Conservation (phyloP, 352 stramenopile genomes). For the Pythium apleroticum region DNA sequence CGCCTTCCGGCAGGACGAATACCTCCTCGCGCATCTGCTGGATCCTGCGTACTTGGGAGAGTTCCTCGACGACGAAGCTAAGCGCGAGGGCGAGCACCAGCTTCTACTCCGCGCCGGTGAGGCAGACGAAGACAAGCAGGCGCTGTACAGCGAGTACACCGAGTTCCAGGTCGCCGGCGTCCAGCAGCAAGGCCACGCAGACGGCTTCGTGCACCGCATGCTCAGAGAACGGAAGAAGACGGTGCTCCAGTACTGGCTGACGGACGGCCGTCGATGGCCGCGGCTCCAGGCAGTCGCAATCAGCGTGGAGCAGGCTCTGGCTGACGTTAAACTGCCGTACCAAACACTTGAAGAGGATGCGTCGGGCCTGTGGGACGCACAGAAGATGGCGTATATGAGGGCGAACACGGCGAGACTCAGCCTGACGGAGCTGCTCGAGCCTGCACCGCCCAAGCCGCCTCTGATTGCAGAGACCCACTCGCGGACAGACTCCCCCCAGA, state of each 20-base stretch:
- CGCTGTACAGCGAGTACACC: slow-evolving; percentile 46
- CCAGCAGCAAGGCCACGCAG: slow-evolving; percentile 34
- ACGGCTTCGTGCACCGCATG: slow-evolving; percentile 40
- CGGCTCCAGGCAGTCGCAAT: slow-evolving; percentile 39
- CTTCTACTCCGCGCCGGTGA: slow-evolving; percentile 21
- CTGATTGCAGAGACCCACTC: background rate
- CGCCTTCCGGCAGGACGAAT: slow-evolving; percentile 19
- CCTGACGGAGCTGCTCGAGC: background rate
- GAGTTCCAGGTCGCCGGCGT: slow-evolving; percentile 40
- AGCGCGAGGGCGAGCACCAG: slow-evolving; percentile 34
- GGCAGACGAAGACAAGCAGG: slow-evolving; percentile 33
- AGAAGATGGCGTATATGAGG: background rate
- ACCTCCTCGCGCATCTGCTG: slow-evolving; percentile 39
- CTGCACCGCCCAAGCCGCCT: background rate
- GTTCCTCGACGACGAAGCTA: slow-evolving; percentile 33
- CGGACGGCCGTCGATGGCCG: slow-evolving; percentile 50
- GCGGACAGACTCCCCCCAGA: no score
- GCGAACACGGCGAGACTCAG: background rate
- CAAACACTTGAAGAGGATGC: background rate
- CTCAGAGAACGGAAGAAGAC: slow-evolving; percentile 54
- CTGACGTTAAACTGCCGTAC: background rate
- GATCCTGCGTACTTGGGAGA: slow-evolving; percentile 47
- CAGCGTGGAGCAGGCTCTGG: slow-evolving; percentile 6
- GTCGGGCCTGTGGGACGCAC: background rate
- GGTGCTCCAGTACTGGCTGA: slow-evolving; percentile 52